phyloP scores from a whole-genome alignment of 2,329 filamentous ascomycete genomes.

The Pseudogymnoascus sp. region DNA sequence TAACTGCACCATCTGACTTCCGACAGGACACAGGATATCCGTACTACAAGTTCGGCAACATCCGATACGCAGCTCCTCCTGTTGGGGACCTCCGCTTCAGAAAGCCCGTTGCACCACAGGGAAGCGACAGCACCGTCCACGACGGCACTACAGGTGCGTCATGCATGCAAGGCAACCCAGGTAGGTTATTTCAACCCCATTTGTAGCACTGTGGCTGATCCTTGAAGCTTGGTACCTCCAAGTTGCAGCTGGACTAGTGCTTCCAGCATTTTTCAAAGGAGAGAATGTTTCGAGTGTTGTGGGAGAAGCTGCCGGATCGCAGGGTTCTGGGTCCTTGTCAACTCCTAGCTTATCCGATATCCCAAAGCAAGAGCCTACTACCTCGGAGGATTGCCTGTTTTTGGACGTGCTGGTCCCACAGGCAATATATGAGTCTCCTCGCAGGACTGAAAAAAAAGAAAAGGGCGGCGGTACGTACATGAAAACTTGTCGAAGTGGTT shows the following conservation, averaged over 20 bases:
- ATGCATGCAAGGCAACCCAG: not conserved
- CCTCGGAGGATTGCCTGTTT: conserved; percentile 25
- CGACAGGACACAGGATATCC: not conserved
- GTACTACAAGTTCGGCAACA: conserved; percentile 35
- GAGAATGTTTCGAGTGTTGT: not conserved
- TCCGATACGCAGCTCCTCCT: conserved; percentile 37
- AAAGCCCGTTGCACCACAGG: conserved; percentile 29
- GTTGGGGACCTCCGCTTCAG: conserved; percentile 37
- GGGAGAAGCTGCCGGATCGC: not conserved
- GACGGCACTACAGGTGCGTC: conserved; percentile 18
- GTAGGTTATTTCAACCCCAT: not conserved
- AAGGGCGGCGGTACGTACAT: not conserved
- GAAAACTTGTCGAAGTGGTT: not conserved
- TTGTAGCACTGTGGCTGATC: not conserved
- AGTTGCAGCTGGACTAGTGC: not conserved
- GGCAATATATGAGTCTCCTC: conserved; percentile 26
- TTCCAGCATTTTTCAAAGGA: not conserved
- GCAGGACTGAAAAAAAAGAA: not conserved
- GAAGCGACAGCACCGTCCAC: conserved; percentile 27
- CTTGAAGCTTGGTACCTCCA: not conserved
- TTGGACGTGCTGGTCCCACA: conserved; percentile 39
- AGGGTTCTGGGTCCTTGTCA: not conserved
- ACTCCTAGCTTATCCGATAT: not conserved
- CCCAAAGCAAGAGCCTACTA: not conserved
- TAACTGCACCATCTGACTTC: not conserved